A percentile compares a stretch with the other conserved stretches of the same genome.
Conservation (phyloP, 2,329 filamentous ascomycete genomes). For the Graphilbum fragrans region DNA sequence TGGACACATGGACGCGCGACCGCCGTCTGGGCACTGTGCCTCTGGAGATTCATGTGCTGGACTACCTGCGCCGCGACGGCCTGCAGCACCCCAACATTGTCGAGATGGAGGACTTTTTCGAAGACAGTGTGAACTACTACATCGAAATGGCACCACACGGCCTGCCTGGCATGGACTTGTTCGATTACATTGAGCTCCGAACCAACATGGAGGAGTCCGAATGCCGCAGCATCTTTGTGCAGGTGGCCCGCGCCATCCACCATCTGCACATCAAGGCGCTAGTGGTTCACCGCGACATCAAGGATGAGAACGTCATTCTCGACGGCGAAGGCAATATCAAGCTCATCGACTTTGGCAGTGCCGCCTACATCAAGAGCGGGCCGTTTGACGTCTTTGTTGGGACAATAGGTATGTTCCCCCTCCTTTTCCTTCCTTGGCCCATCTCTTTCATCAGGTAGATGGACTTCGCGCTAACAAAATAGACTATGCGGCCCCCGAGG, state of each 20-base stretch:
- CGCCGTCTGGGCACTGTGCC: slow-evolving; percentile 87
- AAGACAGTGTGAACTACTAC: slow-evolving; percentile 87
- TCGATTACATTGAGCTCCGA: slow-evolving; percentile 95
- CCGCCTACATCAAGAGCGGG: slow-evolving; percentile 95
- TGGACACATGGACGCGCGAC: slow-evolving; percentile 97
- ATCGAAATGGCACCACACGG: slow-evolving; percentile 97
- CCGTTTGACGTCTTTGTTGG: slow-evolving; percentile 98
- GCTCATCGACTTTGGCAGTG: slow-evolving; percentile 95
- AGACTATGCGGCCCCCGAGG: slow-evolving; percentile 99
- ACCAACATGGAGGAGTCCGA: slow-evolving; percentile 94
- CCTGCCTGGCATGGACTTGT: slow-evolving; percentile 92
- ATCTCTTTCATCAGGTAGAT: background rate
- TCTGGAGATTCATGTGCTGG: slow-evolving; percentile 90
- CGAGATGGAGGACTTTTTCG: slow-evolving; percentile 62
- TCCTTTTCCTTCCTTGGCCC: background rate
- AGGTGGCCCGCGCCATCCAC: slow-evolving; percentile 80
- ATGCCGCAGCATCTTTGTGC: slow-evolving; percentile 87
- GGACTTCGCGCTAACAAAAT: background rate
- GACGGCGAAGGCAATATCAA: slow-evolving; percentile 95
- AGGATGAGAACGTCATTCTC: slow-evolving; percentile 94
- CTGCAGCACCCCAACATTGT: slow-evolving; percentile 54
- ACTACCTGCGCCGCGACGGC: slow-evolving; percentile 72
- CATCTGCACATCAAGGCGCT: slow-evolving; percentile 83
- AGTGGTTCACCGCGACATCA: slow-evolving; percentile 96
- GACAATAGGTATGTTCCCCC: slow-evolving; percentile 66